Base-by-base conservation (phyloP, 164 flowering plant species). In the Nymphaea colorata region DNA sequence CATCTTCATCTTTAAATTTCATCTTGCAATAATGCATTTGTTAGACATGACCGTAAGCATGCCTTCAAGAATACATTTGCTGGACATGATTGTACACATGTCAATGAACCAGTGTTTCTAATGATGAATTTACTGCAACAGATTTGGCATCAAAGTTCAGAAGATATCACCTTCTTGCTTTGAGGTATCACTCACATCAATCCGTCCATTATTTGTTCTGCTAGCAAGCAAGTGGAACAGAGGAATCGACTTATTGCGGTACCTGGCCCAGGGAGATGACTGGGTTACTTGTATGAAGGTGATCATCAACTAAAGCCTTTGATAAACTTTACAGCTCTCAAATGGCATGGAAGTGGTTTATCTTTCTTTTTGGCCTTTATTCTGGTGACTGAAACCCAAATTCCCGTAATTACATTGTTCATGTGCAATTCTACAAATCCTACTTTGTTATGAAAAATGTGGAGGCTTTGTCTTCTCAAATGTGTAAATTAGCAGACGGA, bases 271-370 rank as follows among this genome's bases (percentile, higher is more conserved):
- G 72, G 95, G 89, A 74, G 81, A 81, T 51, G 91, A 91, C 68
- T 88, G 91, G 88, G 74, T 65, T 66, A 68, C 67, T 36, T 86
- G 91, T 76, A 69, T 91, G 10, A 85, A 89, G 97, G 98, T 94
- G 65, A 66, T 44, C 12, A 47, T 6, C 55, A 47, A 7, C 12
- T 47, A 4, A 7, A 47, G 3, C 55, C 55, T 14, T 6, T 47
- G 3, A 47, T 47, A 14, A 47, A 4, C 55, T 47, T 47, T 47
- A 4, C 12, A 14, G 12, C 55, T 47, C 55, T 7, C 55, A 6
- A 47, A 14, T 6, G 12, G 7, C 12, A 6, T 7, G 55, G 55
- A 47, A 14, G 55, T 47, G 7, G 55, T 14, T 47, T 47, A 47
- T 47, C 55, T 47, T 4, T 14, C 12, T 47, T 47, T 14, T 47